Percentiles rank a stretch among this genome's conserved stretches.
phyloP scores from a whole-genome alignment of 345 rosid species.

The Brassica carinata region DNA sequence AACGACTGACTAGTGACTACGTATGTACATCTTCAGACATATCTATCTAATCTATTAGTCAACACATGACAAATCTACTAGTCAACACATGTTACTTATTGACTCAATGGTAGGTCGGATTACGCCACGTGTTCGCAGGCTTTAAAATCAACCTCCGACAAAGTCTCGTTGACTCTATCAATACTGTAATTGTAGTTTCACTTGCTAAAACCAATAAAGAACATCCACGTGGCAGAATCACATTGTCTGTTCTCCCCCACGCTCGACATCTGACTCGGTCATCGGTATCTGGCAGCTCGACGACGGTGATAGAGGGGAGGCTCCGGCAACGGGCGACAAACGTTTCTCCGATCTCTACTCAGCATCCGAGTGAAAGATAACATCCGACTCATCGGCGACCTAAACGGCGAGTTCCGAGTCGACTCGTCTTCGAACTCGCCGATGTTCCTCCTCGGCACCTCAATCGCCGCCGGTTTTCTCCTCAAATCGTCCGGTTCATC shows the following conservation, averaged over 20 bases:
- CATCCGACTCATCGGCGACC: conserved; percentile 63
- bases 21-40: conserved; percentile 15
- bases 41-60: conserved; percentile 24
- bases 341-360: conserved; percentile 54
- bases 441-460: conserved; percentile 40
- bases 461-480: conserved; percentile 48
- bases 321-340: conserved; percentile 36
- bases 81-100: not conserved
- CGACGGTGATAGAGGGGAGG: conserved; percentile 12
- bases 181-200: not conserved
- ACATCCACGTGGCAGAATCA: conserved; percentile 16
- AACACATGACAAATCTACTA: not conserved
- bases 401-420: conserved; percentile 38
- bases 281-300: conserved; percentile 25
- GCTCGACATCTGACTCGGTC: conserved; percentile 43
- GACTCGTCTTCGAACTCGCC: conserved; percentile 41
- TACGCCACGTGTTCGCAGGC: conserved; percentile 28
- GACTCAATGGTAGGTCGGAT: not conserved
- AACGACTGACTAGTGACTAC: not conserved
- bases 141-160: not conserved
- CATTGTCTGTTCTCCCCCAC: conserved; percentile 42
- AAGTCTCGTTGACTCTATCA: not conserved
- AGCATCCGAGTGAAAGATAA: conserved; percentile 59
- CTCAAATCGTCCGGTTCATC: conserved; percentile 25
- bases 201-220: not conserved